Conservation (phyloP, 78 protist genomes). For the Dictyostelium firmibasis region DNA sequence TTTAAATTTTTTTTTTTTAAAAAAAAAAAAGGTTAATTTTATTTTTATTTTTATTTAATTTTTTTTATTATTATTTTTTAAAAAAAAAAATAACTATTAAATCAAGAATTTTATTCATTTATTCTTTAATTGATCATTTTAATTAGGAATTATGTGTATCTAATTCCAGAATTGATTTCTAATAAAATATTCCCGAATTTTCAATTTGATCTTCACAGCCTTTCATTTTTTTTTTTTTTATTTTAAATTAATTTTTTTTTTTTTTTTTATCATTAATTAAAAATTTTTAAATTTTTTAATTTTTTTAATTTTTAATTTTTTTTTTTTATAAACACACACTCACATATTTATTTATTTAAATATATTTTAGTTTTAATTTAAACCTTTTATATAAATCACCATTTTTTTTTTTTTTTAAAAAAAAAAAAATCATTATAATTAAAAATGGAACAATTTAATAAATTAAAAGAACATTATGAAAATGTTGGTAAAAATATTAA, state of each 20-base stretch:
- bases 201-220: neutral
- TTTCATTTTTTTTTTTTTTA: neutral
- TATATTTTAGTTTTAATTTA: neutral
- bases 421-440: neutral
- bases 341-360: neutral
- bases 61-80: too few species aligned
- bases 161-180: neutral
- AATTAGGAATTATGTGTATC: neutral
- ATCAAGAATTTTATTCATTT: too few species aligned
- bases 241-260: neutral
- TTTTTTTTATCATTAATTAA: neutral
- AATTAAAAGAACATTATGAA: neutral
- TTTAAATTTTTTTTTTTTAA: too few species aligned
- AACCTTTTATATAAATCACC: neutral
- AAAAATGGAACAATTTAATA: constrained; percentile 1
- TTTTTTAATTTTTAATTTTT: neutral
- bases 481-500: constrained; percentile 20
- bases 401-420: neutral
- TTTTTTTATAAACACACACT: neutral
- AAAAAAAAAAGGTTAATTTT: too few species aligned
- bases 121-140: too few species aligned
- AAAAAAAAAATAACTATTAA: too few species aligned
- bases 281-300: neutral
- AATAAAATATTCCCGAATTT: neutral
- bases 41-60: too few species aligned